Evolutionary conservation across 2,329 filamentous ascomycete genomes (phyloP).

Genomic region (Tothia fuscella): DNA sequence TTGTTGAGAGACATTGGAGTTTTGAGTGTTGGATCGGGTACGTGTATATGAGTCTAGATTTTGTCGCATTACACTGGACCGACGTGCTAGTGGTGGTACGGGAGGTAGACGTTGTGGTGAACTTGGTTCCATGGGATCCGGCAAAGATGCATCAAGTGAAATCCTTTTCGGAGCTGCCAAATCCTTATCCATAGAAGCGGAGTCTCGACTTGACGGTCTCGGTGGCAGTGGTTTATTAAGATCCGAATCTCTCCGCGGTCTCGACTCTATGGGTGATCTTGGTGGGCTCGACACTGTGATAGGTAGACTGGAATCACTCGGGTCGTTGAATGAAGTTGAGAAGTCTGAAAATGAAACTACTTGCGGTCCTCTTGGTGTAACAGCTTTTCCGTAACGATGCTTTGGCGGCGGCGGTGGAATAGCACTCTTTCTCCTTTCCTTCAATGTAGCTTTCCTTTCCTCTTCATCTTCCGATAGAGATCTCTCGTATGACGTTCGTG

Average conservation of each 20-base stretch:
- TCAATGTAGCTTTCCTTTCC: slow-evolving; percentile 23
- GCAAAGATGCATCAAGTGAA: not conserved
- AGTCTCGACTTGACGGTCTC: slow-evolving; percentile 1
- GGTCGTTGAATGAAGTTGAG: slow-evolving; percentile 16
- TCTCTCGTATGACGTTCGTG: slow-evolving; percentile 47
- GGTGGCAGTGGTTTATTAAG: slow-evolving; percentile 52
- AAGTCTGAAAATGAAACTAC: slow-evolving; percentile 24
- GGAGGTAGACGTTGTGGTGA: not conserved
- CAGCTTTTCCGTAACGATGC: slow-evolving; percentile 66
- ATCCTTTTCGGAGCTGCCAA: not conserved
- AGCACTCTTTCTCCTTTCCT: slow-evolving; percentile 19
- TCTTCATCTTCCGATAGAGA: slow-evolving; percentile 39
- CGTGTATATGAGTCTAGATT: not conserved
- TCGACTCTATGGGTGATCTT: slow-evolving; percentile 19
- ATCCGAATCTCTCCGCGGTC: too few species aligned
- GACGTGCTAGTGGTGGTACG: slow-evolving; percentile 3
- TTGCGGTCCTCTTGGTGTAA: slow-evolving; percentile 38
- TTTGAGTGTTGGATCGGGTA: not conserved
- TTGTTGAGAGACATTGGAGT: not conserved
- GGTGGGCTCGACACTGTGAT: not conserved
- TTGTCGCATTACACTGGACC: slow-evolving; percentile 1
- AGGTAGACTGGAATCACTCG: slow-evolving; percentile 14
- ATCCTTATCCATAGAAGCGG: slow-evolving; percentile 1
- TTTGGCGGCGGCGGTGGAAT: slow-evolving; percentile 59
- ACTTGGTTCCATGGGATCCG: too few species aligned